Conservation (phyloP, 2,329 filamentous ascomycete genomes). For the Aspergillus sergii region DNA sequence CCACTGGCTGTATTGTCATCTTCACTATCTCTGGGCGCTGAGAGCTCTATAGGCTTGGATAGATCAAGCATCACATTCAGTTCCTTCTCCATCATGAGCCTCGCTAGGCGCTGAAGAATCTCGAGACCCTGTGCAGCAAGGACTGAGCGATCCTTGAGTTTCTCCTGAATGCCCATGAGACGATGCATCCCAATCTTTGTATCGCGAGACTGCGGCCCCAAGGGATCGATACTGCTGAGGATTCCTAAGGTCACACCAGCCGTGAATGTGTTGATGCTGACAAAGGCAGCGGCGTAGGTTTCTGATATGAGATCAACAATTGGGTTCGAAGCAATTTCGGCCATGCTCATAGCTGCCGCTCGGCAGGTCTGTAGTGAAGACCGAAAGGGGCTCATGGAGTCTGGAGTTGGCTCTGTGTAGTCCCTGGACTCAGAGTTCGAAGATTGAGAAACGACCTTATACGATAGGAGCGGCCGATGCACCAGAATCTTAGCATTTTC, state of each 20-base stretch:
- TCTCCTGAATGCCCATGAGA: constrained; percentile 23
- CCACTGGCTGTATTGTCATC: neutral
- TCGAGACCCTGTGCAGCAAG: constrained; percentile 24
- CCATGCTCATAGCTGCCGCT: constrained; percentile 24
- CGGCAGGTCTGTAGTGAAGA: constrained; percentile 20
- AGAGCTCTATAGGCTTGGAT: neutral
- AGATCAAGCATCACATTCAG: constrained; percentile 20
- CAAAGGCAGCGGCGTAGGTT: constrained; percentile 28
- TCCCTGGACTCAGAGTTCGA: neutral
- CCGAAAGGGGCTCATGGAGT: constrained; percentile 2
- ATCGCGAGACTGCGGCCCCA: constrained; percentile 18
- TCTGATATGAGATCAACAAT: constrained; percentile 22
- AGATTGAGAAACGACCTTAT: constrained; percentile 9
- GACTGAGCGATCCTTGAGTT: constrained; percentile 19
- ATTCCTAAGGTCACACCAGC: constrained; percentile 26
- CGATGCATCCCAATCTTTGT: constrained; percentile 24
- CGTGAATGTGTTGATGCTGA: constrained; percentile 30
- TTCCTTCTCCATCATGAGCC: constrained; percentile 27
- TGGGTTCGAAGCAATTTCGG: constrained; percentile 9
- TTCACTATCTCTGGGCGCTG: neutral
- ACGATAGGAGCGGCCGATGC: constrained; percentile 29
- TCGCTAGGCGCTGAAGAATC: constrained; percentile 22
- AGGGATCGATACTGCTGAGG: constrained; percentile 25
- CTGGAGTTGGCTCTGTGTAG: neutral
- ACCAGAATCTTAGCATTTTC: constrained; percentile 38